Percentiles rank a stretch among this genome's conserved stretches.
These are phyloP conservation scores for Peterozyma toletana DNA, from an alignment of 805 yeast genomes.

Conservation along the genomic window DNA sequence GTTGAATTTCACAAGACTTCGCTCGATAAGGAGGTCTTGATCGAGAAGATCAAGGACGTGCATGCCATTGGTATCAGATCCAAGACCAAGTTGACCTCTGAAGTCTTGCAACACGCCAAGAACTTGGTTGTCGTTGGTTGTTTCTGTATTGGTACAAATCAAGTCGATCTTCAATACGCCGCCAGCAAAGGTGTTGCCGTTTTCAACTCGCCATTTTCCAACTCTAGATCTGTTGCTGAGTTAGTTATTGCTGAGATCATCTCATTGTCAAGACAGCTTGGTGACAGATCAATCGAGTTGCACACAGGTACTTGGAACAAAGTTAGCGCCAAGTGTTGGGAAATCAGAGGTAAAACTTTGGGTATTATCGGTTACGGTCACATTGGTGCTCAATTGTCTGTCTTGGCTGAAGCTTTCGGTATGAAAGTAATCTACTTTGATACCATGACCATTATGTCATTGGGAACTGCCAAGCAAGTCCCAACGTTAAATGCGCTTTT, in stretches of 20 bases:
- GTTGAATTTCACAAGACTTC: conserved; percentile 90
- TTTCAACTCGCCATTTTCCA: conserved; percentile 97
- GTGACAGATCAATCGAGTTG: conserved; percentile 93
- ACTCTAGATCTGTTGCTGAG: conserved; percentile 98
- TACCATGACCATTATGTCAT: conserved; percentile 85
- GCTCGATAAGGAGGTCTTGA: conserved; percentile 85
- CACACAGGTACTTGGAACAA: conserved; percentile 98
- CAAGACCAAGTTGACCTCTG: conserved; percentile 81
- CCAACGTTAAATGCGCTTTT: conserved; percentile 77
- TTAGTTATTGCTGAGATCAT: conserved; percentile 93
- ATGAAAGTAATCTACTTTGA: conserved; percentile 95
- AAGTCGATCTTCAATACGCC: conserved; percentile 88
- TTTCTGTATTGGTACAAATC: conserved; percentile 99
- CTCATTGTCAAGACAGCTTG: conserved; percentile 89
- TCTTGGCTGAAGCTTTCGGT: conserved; percentile 95
- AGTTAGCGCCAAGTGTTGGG: conserved; percentile 94
- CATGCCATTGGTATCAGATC: conserved; percentile 98
- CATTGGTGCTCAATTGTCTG: conserved; percentile 95
- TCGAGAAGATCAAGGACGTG: conserved; percentile 86
- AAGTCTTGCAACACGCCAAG: conserved; percentile 76
- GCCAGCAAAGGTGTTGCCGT: conserved; percentile 93
- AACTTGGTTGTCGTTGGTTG: conserved; percentile 90
- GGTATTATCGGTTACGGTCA: conserved; percentile 98
- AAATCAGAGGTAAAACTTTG: conserved; percentile 95
- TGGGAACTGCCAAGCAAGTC: conserved; percentile 96